Base-by-base conservation (phyloP, 2,329 filamentous ascomycete genomes). In the Gyromitra esculenta region DNA sequence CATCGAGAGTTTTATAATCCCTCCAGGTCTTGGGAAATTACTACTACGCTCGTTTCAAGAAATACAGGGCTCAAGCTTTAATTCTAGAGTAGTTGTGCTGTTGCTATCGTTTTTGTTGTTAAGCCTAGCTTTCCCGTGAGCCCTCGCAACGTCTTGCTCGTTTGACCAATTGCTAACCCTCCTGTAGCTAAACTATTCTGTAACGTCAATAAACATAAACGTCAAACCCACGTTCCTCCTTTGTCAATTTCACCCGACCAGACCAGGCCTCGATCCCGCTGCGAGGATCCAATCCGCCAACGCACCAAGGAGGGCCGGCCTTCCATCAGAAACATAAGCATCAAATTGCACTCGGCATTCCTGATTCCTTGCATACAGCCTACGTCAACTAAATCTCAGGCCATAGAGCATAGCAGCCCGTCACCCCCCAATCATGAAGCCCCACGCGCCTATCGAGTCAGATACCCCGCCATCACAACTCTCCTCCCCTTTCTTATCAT, bases 361-460 rank as follows among this genome's bases (percentile, higher is more conserved):
- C 56, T 57, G 31, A 52, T 52, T 52, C 37, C 6, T 21, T 31
- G 52, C 52, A 66, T 25, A 41, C 35, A 18, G 54, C 52, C 52
- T 69, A 71, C 68, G 68, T 71, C 68, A 56, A 63, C 57, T 7
- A 56, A 18, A 18, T 31, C 37, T 52, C 18, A 60, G 41, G 18
- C 31, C 45, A 18, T 13, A 39, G 15, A 35, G 11, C 18, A 65
- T 41, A 66, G 31, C 21, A 45, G 31, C 60, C 39, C 41, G 35
- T 54, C 71, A 74, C 48, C 63, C 66, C 48, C 75, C 75, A 77
- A 77, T 77, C 75, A 77, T 73, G 72, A 71, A 74, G 52, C 64
- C 72, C 75, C 75, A 77, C 71, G 64, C 72, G 52, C 75, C 65
- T 56, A 66, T 62, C 45, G 37, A 65, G 18, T 39, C 50, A 25